Percentiles rank a stretch among this genome's conserved stretches.
Evolutionary conservation across 148 eudicot species (phyloP).

Genomic region (Rhododendron ovatum): DNA sequence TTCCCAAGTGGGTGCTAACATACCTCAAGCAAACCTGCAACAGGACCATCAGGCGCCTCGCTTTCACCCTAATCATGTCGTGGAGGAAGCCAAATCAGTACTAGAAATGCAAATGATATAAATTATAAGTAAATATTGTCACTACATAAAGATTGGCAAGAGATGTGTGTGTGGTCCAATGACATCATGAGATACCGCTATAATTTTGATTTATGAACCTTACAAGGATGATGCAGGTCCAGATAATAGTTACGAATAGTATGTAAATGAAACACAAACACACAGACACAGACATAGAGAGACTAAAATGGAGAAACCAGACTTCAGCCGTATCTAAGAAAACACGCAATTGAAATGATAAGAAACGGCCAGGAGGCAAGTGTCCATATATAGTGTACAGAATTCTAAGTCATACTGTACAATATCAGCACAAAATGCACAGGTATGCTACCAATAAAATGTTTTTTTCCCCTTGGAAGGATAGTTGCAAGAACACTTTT

Average conservation of each 20-base stretch:
- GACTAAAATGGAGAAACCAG: neutral
- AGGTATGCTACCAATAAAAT: neutral
- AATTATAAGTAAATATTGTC: neutral
- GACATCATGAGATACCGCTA: neutral
- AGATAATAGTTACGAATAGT: neutral
- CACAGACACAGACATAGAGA: neutral
- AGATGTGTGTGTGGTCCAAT: neutral
- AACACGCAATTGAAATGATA: neutral
- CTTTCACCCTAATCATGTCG: slow-evolving; percentile 75
- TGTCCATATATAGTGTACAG: neutral
- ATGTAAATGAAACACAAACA: neutral
- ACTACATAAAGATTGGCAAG: neutral
- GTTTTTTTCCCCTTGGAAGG: neutral
- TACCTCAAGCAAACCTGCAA: slow-evolving; percentile 90
- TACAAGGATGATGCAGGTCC: neutral
- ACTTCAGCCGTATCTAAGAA: neutral
- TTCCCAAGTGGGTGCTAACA: neutral
- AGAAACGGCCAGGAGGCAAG: neutral
- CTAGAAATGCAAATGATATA: neutral
- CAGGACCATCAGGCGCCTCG: slow-evolving; percentile 60
- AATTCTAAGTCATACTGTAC: neutral
- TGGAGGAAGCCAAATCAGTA: slow-evolving; percentile 13
- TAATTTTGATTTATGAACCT: neutral
- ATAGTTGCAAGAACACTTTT: neutral
- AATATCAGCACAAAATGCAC: neutral